These are phyloP conservation scores for Salix udensis DNA, from an alignment of 345 rosid genomes.

Conservation along the genomic window DNA sequence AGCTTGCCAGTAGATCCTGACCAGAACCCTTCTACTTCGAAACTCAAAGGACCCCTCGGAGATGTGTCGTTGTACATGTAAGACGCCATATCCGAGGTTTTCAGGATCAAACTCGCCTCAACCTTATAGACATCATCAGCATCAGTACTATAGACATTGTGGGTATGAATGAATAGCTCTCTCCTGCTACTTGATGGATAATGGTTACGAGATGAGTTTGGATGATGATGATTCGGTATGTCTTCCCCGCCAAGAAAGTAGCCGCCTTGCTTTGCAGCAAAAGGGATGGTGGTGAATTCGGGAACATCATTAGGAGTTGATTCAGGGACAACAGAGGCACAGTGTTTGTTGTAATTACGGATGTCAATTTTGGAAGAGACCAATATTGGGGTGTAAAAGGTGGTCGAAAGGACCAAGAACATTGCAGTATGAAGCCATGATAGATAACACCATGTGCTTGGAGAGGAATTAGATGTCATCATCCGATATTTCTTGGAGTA, in stretches of 20 bases:
- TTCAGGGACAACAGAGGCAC: slow-evolving; percentile 27
- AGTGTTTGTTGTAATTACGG: slow-evolving; percentile 25
- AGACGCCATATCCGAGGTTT: not conserved
- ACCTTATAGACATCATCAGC: slow-evolving; percentile 22
- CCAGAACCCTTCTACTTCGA: slow-evolving; percentile 37
- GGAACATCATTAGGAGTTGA: slow-evolving; percentile 7
- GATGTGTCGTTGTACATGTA: not conserved
- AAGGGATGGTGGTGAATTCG: slow-evolving; percentile 21
- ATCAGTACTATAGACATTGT: slow-evolving; percentile 18
- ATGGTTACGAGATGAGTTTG: not conserved
- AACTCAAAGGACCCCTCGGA: slow-evolving; percentile 5
- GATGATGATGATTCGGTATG: not conserved
- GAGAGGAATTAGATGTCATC: slow-evolving; percentile 2
- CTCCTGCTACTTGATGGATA: not conserved
- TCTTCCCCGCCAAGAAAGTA: slow-evolving; percentile 29
- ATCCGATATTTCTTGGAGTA: not conserved
- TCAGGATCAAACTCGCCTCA: slow-evolving; percentile 17
- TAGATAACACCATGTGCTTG: not conserved
- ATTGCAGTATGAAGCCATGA: slow-evolving; percentile 7
- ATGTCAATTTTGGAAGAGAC: slow-evolving; percentile 4
- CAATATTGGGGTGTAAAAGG: not conserved
- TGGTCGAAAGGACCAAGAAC: not conserved
- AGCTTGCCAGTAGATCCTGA: slow-evolving; percentile 24
- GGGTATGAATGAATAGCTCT: slow-evolving; percentile 7
- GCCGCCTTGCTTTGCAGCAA: slow-evolving; percentile 22